Conservation (phyloP, 495 filamentous ascomycete genomes). For the Trichoderma asperelloides region DNA sequence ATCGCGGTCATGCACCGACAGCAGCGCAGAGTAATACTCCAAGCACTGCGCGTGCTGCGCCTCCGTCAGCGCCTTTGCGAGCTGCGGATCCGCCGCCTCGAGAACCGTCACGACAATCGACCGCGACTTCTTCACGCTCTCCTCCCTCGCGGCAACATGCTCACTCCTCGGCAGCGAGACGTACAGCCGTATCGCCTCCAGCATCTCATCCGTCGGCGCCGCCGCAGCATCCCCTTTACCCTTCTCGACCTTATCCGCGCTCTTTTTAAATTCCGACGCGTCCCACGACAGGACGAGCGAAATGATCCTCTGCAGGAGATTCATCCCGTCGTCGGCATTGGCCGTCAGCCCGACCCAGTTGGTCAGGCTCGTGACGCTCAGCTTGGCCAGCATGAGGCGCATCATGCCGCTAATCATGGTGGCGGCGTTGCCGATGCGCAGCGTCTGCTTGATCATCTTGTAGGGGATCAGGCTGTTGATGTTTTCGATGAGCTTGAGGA, state of each 20-base stretch:
- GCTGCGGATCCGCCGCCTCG: constrained; percentile 20
- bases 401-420: constrained; percentile 61
- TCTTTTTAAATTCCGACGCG: constrained; percentile 44
- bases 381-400: constrained; percentile 52
- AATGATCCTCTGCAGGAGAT: constrained; percentile 58
- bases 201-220: constrained; percentile 36
- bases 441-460: constrained; percentile 47
- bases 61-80: constrained; percentile 30
- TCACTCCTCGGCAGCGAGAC: constrained; percentile 33
- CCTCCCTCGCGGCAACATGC: constrained; percentile 36
- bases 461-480: constrained; percentile 54
- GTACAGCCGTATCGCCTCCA: constrained; percentile 41
- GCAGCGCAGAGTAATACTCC: constrained; percentile 49
- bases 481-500: constrained; percentile 48
- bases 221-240: constrained; percentile 24
- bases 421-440: constrained; percentile 58
- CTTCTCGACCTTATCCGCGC: constrained; percentile 44
- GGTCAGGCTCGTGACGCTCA: constrained; percentile 51
- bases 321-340: constrained; percentile 57
- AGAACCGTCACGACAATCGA: constrained; percentile 49
- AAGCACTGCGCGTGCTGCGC: constrained; percentile 43
- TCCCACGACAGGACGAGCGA: constrained; percentile 55
- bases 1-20: constrained; percentile 53
- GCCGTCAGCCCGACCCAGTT: constrained; percentile 58
- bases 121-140: constrained; percentile 24